Evolutionary conservation across 495 filamentous ascomycete genomes (phyloP).

Genomic region (Hypoxylon perforatum): DNA sequence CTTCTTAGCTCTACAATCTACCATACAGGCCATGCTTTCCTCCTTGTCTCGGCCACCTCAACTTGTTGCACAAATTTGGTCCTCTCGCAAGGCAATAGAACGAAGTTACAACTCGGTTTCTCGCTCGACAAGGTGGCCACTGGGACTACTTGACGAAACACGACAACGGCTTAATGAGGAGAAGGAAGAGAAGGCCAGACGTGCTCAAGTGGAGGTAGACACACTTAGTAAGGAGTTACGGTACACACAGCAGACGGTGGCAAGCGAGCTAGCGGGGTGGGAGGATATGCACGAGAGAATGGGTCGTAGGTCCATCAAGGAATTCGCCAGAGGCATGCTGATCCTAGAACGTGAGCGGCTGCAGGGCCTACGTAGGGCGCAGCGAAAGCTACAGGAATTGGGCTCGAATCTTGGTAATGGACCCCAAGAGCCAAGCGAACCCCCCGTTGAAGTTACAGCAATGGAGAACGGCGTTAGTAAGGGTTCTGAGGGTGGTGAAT

Average conservation of each 20-base stretch:
- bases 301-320: constrained; percentile 76
- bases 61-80: constrained; percentile 76
- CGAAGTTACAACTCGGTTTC: constrained; percentile 78
- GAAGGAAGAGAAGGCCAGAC: constrained; percentile 76
- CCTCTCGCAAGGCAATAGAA: constrained; percentile 74
- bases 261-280: constrained; percentile 91
- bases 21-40: constrained; percentile 79
- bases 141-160: constrained; percentile 89
- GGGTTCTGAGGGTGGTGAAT: constrained; percentile 31
- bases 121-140: constrained; percentile 79
- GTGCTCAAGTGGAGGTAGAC: constrained; percentile 71
- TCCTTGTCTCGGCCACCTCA: constrained; percentile 84
- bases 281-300: constrained; percentile 85
- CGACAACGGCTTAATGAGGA: constrained; percentile 83
- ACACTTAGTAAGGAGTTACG: constrained; percentile 79
- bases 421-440: constrained; percentile 21
- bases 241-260: constrained; percentile 94
- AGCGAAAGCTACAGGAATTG: constrained; percentile 63
- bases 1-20: constrained; percentile 79
- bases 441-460: constrained; percentile 10
- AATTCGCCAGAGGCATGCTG: constrained; percentile 81
- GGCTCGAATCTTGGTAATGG: constrained; percentile 14
- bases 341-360: constrained; percentile 81
- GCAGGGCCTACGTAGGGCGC: constrained; percentile 81
- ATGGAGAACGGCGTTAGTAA: constrained; percentile 28